These are phyloP conservation scores for Jaapia argillacea DNA, from an alignment of 768 basidiomycete genomes.

Conservation along the genomic window DNA sequence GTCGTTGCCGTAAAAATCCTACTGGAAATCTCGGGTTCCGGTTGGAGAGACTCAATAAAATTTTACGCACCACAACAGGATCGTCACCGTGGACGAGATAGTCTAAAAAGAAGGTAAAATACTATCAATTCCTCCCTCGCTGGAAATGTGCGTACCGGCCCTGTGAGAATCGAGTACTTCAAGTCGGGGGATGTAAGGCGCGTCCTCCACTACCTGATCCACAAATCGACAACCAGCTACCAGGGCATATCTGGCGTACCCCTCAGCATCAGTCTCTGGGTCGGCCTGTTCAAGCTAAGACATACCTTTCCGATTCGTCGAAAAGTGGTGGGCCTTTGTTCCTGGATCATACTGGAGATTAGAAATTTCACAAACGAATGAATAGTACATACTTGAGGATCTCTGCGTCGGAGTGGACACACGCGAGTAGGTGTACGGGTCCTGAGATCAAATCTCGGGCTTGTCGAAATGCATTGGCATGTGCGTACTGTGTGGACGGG, in stretches of 20 bases:
- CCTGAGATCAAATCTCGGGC: conserved; percentile 5
- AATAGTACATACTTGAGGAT: conserved; percentile 5
- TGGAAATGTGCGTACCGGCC: conserved; percentile 4
- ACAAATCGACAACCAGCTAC: conserved; percentile 10
- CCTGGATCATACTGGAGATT: conserved; percentile 1
- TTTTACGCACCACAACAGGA: conserved; percentile 4
- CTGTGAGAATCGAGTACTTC: conserved; percentile 2
- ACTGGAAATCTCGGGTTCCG: no score
- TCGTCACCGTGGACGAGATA: conserved; percentile 11
- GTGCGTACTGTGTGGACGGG: conserved; percentile 8
- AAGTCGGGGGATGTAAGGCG: conserved; percentile 8
- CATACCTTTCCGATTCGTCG: conserved; percentile 8
- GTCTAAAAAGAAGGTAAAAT: conserved; percentile 1
- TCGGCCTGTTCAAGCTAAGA: no score
- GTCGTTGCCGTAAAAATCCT: background rate
- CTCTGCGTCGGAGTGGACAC: conserved; percentile 9
- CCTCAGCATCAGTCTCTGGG: background rate
- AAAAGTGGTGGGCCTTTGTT: conserved; percentile 12
- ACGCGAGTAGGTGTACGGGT: conserved; percentile 6
- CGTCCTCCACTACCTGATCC: conserved; percentile 8
- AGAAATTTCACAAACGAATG: background rate
- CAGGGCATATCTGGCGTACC: conserved; percentile 5
- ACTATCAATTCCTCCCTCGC: background rate
- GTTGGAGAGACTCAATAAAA: no score
- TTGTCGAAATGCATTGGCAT: conserved; percentile 10